Evolutionary conservation across 2,329 filamentous ascomycete species (phyloP), one percentile per base, ranked within the genome.

Genomic region (Malbranchea zuffiana): DNA sequence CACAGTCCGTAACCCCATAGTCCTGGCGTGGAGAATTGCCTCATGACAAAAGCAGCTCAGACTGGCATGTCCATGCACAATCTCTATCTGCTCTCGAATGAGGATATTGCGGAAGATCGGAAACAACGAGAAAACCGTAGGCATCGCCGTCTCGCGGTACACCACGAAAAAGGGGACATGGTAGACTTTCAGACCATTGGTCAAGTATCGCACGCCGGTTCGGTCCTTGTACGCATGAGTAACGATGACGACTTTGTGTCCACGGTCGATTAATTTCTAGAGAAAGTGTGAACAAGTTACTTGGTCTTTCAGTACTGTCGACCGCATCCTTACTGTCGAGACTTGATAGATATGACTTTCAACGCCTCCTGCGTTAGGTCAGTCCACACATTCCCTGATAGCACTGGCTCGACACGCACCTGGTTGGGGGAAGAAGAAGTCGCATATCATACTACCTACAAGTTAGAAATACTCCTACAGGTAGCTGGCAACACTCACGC

Each of bases 281-380:
- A 25, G 13, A 23, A 29, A 33, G 29, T 11, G 26, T 40, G n/a
- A 35, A 32, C 13, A 17, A 15, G 11, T 7, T 25, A 7, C 23
- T n/a, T 25, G 29, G 11, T n/a, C 11, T 18, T 10, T 3, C 4
- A 5, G 11, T 11, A 15, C 7, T 12, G 32, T 12, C 13, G 23
- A 38, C 26, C 11, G 15, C 3, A 3, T 6, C 42, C 65, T 44
- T 60, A 75, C 72, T 40, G 82, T 84, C 20, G 88, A 90, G 26
- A 98, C 71, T 61, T 98, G 90, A 66, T 98, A 98, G 51, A 98
- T 96, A 63, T 98, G 90, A 61, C 85, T 93, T 66, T 98, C 90
- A 47, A 98, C 78, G 51, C 90, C 90, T 55, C 90, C 73, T 72
- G 18, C 17, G 10, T 16, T 23, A 23, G n/a, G 18, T 16, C 4